These are phyloP conservation scores for Closterium sp. DNA, from an alignment of 139 green algal species.

Conservation along the genomic window DNA sequence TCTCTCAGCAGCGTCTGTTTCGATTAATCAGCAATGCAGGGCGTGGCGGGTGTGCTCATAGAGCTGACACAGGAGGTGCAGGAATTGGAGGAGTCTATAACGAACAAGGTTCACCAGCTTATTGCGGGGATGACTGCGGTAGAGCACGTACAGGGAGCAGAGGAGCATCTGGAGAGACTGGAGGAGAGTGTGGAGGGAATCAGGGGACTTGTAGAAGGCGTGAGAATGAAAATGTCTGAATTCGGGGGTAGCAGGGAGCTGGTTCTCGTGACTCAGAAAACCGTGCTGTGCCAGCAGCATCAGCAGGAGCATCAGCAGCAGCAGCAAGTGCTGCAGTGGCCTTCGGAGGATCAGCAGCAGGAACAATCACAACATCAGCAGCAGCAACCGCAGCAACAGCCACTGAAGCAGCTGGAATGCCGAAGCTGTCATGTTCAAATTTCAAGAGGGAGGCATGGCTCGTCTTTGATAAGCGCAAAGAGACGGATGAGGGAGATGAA, in stretches of 20 bases:
- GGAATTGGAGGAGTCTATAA: neutral
- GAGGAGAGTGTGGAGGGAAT: neutral
- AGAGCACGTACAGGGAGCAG: neutral
- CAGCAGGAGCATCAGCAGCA: neutral
- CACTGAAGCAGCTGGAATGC: neutral
- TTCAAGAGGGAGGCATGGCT: neutral
- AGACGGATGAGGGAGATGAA: neutral
- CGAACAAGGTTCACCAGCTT: neutral
- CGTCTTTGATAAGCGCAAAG: neutral
- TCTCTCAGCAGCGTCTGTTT: neutral
- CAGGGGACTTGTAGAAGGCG: neutral
- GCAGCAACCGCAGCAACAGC: neutral
- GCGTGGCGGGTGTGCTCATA: neutral
- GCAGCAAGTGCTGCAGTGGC: neutral
- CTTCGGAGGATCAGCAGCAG: neutral
- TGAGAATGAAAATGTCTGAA: neutral
- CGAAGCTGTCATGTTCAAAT: neutral
- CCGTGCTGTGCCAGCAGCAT: neutral
- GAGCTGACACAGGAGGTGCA: neutral
- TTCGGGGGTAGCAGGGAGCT: neutral
- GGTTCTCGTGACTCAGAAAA: neutral
- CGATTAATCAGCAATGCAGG: neutral
- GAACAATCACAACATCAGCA: neutral
- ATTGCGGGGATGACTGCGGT: neutral
- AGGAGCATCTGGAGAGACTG: neutral